Conservation (phyloP, 495 filamentous ascomycete genomes). For the Daldinia decipiens region DNA sequence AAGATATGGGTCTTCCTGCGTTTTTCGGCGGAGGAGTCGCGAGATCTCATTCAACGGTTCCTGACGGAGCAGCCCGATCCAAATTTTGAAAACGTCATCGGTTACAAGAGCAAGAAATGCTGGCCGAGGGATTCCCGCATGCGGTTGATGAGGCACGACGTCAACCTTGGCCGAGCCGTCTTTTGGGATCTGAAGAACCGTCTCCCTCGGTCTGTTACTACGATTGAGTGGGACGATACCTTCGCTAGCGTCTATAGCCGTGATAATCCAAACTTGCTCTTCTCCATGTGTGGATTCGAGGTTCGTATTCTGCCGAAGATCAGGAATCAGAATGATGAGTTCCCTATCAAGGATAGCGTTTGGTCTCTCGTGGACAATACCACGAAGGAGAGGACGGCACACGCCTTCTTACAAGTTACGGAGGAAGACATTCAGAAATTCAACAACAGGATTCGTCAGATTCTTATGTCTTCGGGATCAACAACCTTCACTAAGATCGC, state of each 20-base stretch:
- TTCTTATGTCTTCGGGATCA: slow-evolving; percentile 98
- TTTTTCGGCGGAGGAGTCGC: slow-evolving; percentile 91
- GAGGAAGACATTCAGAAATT: slow-evolving; percentile 99
- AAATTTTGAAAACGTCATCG: slow-evolving; percentile 99
- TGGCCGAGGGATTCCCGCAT: slow-evolving; percentile 98
- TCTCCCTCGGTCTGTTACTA: slow-evolving; percentile 91
- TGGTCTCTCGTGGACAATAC: slow-evolving; percentile 98
- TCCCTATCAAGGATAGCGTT: slow-evolving; percentile 95
- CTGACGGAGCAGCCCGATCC: slow-evolving; percentile 98
- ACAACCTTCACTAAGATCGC: slow-evolving; percentile 99
- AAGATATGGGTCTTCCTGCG: slow-evolving; percentile 98
- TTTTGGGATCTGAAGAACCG: slow-evolving; percentile 99
- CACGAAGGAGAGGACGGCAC: slow-evolving; percentile 94
- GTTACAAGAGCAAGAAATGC: slow-evolving; percentile 99
- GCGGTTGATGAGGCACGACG: slow-evolving; percentile 98
- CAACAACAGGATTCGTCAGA: slow-evolving; percentile 98
- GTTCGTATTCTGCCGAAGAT: slow-evolving; percentile 97
- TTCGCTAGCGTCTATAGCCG: slow-evolving; percentile 99
- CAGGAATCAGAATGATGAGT: slow-evolving; percentile 94
- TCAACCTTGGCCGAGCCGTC: slow-evolving; percentile 96
- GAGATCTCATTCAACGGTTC: slow-evolving; percentile 97
- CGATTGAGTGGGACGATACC: slow-evolving; percentile 99
- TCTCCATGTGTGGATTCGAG: slow-evolving; percentile 98
- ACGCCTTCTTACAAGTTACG: slow-evolving; percentile 98
- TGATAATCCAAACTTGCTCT: slow-evolving; percentile 97